Conservation (phyloP, 768 basidiomycete species). For the Auricularia auricula-judae region DNA sequence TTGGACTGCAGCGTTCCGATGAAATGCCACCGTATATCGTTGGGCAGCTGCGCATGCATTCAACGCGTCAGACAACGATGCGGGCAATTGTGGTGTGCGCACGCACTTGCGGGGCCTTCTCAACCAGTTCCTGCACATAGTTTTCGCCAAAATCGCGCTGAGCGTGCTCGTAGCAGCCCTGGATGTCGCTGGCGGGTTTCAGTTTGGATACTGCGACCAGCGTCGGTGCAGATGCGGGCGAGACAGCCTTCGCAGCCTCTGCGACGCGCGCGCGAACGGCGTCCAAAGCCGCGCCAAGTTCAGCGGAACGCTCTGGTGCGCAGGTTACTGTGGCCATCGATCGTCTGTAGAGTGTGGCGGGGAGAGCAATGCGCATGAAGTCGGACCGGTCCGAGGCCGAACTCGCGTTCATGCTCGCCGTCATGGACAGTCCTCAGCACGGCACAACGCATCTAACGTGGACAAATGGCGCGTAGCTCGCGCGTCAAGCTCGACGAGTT, state of each 20-base stretch:
- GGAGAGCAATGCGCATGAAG: neutral
- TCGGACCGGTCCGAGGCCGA: neutral
- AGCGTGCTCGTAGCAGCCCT: constrained; percentile 68
- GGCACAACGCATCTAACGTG: constrained; percentile 36
- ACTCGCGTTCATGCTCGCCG: neutral
- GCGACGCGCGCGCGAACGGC: constrained; percentile 42
- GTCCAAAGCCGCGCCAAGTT: constrained; percentile 41
- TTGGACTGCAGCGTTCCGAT: constrained; percentile 91
- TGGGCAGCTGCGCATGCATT: constrained; percentile 50
- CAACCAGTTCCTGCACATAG: constrained; percentile 86
- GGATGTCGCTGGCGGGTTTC: constrained; percentile 81
- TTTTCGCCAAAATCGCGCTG: constrained; percentile 96
- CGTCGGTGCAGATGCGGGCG: constrained; percentile 17
- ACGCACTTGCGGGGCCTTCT: constrained; percentile 66
- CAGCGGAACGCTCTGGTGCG: constrained; percentile 33
- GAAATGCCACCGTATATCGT: constrained; percentile 91
- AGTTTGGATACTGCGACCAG: constrained; percentile 90
- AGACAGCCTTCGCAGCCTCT: constrained; percentile 14
- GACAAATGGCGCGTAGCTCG: constrained; percentile 35
- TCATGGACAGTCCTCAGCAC: constrained; percentile 22
- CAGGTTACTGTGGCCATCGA: neutral
- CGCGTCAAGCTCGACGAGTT: too few species aligned
- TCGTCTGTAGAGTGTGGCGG: neutral
- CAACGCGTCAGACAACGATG: neutral
- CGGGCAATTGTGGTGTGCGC: neutral